These are phyloP conservation scores for Monosporascus sp. DNA, from an alignment of 2,329 filamentous ascomycete species.

Conservation along the genomic window DNA sequence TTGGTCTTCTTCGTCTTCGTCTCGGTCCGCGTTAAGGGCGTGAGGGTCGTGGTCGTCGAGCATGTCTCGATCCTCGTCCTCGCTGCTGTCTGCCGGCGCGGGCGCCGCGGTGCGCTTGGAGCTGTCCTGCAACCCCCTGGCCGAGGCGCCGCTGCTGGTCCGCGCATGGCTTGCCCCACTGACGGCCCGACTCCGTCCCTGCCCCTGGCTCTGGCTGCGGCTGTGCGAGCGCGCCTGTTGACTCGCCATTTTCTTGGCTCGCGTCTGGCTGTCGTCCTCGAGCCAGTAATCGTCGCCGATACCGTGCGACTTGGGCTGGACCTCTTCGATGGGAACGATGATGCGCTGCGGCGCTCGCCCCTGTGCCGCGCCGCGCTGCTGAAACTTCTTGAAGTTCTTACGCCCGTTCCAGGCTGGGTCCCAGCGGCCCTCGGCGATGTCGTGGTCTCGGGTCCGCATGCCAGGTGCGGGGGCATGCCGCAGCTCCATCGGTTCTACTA, in stretches of 20 bases:
- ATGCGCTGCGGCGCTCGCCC: slow-evolving; percentile 39
- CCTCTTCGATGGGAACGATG: slow-evolving; percentile 68
- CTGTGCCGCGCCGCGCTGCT: slow-evolving; percentile 47
- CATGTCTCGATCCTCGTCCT: slow-evolving; percentile 9
- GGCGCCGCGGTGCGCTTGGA: slow-evolving; percentile 11
- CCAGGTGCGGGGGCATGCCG: slow-evolving; percentile 29
- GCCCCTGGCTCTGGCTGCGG: slow-evolving; percentile 14
- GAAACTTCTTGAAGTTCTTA: slow-evolving; percentile 93
- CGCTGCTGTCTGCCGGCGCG: slow-evolving; percentile 18
- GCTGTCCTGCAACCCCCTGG: slow-evolving; percentile 1
- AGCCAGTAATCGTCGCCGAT: slow-evolving; percentile 76
- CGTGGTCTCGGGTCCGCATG: slow-evolving; percentile 40
- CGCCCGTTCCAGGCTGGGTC: slow-evolving; percentile 87
- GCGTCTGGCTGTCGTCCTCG: slow-evolving; percentile 40
- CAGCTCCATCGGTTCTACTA: slow-evolving; percentile 73
- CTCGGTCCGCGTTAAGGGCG: slow-evolving; percentile 9
- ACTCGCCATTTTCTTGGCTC: slow-evolving; percentile 23
- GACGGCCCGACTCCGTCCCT: slow-evolving; percentile 9
- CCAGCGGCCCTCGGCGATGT: slow-evolving; percentile 60
- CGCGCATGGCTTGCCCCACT: neutral
- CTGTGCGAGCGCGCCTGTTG: slow-evolving; percentile 13
- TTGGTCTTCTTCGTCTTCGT: neutral
- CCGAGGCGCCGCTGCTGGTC: neutral
- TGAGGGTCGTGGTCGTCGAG: slow-evolving; percentile 16
- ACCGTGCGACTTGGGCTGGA: slow-evolving; percentile 65